Evolutionary conservation across 371 early-diverging fungal genomes (phyloP), one percentile per base, ranked within the genome.

Genomic region (Zychaea mexicana): DNA sequence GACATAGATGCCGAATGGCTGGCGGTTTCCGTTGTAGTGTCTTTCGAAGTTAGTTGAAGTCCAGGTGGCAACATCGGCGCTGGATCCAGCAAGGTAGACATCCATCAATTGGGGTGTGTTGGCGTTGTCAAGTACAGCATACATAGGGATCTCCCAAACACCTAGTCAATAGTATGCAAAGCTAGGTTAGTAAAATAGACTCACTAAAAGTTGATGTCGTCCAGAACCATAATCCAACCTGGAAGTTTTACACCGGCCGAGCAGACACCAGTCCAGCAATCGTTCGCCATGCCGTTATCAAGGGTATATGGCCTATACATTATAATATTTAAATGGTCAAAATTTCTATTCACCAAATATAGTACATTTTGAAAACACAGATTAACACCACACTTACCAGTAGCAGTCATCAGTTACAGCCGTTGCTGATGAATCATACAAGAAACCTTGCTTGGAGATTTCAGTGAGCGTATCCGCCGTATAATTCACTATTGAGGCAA

Each of bases 121-220:
- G 17, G 74, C 70, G 39, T 84, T 74, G 57, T 77, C 82, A 24
- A 73, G 45, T 10, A 82, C 79, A 49, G 81, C 76, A 45, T 81
- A 78, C 88, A 90, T 86, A 21, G 91, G 92, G 26, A 92, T 74
- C 74, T 92, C 90, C 90, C 90, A 92, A 47, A 90, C 70, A 52
- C 74, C 66, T 66, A 55, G 21, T 22, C 22, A 9, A 49, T 22
- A 19, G 10, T 1, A n/a, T n/a, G n/a, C n/a, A 4, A 36, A 47
- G 30, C 52, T 32, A 32, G 24, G 9, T 57, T 38, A 57, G 57
- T 12, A 49, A 33, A 33, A 33, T 33, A 33, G 33, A 33, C 12
- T 33, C 33, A 19, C 6, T 4, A 45, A 45, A 5, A 45, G 4
- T 45, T 45, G 45, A 36, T n/a, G n/a, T n/a, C n/a, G n/a, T n/a